Evolutionary conservation across 2,329 filamentous ascomycete genomes (phyloP).

Genomic region (Colletotrichum tabaci): DNA sequence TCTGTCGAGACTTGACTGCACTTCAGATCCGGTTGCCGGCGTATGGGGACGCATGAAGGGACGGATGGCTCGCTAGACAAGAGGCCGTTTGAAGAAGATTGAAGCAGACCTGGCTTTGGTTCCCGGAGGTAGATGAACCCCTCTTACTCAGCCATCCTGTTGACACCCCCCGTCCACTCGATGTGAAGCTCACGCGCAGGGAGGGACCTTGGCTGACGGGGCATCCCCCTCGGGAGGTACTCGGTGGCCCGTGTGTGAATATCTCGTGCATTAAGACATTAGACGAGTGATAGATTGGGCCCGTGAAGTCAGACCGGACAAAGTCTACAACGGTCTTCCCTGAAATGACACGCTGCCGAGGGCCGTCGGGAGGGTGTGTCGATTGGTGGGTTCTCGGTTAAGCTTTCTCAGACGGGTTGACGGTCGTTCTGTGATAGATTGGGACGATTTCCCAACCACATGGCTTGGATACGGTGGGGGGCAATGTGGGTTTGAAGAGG

Average conservation of each 20-base stretch:
- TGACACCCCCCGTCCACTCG: not conserved
- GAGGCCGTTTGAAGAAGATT: conserved; percentile 20
- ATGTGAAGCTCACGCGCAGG: conserved; percentile 2
- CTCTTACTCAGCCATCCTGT: not conserved
- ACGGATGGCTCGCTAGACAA: not conserved
- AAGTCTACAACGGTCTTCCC: not conserved
- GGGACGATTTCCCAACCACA: not conserved
- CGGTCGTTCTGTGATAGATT: not conserved
- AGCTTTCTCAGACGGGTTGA: conserved; percentile 2
- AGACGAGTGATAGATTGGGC: not conserved
- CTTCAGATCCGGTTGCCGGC: not conserved
- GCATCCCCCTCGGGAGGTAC: not conserved
- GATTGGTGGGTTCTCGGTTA: conserved; percentile 5
- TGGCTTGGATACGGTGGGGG: not conserved
- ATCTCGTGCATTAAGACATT: conserved; percentile 7
- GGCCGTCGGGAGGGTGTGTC: not conserved
- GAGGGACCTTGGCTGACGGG: not conserved
- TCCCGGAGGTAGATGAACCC: conserved; percentile 14
- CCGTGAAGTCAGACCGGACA: not conserved
- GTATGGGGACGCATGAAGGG: not conserved
- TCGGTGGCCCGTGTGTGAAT: not conserved
- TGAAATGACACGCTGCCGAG: not conserved
- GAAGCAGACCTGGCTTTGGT: not conserved
- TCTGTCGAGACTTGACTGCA: not conserved
- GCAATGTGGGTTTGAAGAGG: not conserved